Base-by-base conservation (phyloP, 106 monocot species). In the Xerophyta viscosa region DNA sequence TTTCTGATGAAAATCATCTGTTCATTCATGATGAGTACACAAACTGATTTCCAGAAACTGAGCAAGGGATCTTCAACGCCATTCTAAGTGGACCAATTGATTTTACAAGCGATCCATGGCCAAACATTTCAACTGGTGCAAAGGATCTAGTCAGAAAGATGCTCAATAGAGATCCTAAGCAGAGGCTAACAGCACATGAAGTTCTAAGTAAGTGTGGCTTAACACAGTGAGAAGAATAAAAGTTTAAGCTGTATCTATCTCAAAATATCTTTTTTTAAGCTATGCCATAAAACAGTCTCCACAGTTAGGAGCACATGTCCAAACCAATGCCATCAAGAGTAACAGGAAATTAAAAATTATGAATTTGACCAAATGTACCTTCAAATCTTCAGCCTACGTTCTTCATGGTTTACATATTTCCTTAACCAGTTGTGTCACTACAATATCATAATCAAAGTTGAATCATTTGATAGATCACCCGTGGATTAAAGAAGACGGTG, bases 401-500 rank as follows among this genome's bases (percentile, higher is more conserved):
- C n/a, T n/a, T n/a, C n/a, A n/a, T n/a, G n/a, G n/a, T n/a, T n/a
- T n/a, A n/a, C n/a, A n/a, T n/a, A n/a, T n/a, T n/a, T n/a, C n/a
- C n/a, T n/a, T n/a, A n/a, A n/a, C n/a, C n/a, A n/a, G n/a, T n/a
- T n/a, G n/a, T n/a, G n/a, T n/a, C n/a, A n/a, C n/a, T n/a, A n/a
- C n/a, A 39, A 39, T 39, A 12, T 39, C 6, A 39, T 39, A 39
- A 39, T 39, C n/a, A 39, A 39, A 39, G 1, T 1, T 39, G 39
- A 12, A 7, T 39, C 1, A 39, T n/a, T n/a, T n/a, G 15, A 37
- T 24, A 83, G 83, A 74, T 50, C 83, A 83, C 60, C 83, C 83
- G 50, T 84, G 83, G 83, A 77, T 82, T 61, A 82, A 82, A 73
- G 82, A 82, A 69, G 82, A 77, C 54, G 82, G 82, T 55, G 77